Evolutionary conservation across 768 basidiomycete genomes (phyloP).

Genomic region (Agaricus sinodeliciosus): DNA sequence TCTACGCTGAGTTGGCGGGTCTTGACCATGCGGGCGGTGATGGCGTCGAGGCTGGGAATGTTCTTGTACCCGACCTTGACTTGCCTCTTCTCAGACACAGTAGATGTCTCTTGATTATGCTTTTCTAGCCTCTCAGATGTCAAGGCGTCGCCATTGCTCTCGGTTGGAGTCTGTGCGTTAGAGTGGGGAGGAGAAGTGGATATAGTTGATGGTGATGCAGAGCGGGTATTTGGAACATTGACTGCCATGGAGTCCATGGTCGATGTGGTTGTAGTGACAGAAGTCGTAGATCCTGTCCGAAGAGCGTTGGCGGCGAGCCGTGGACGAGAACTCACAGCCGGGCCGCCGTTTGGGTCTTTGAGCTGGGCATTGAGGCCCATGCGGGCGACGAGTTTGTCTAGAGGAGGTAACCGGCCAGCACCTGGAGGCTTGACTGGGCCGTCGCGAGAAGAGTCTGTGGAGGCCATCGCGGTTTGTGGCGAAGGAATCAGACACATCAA

Average conservation of each 20-base stretch:
- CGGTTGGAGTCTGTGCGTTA: slow-evolving; percentile 15
- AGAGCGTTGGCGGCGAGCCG: slow-evolving; percentile 67
- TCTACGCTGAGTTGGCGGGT: slow-evolving; percentile 56
- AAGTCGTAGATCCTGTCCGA: slow-evolving; percentile 54
- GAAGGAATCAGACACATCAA: slow-evolving; percentile 5
- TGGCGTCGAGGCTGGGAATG: slow-evolving; percentile 79
- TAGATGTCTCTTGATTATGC: slow-evolving; percentile 48
- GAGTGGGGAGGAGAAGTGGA: slow-evolving; percentile 38
- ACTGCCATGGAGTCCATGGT: slow-evolving; percentile 63
- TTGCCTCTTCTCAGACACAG: slow-evolving; percentile 14
- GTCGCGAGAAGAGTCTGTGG: slow-evolving; percentile 10
- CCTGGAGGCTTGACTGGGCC: slow-evolving; percentile 14
- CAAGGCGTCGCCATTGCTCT: slow-evolving; percentile 41
- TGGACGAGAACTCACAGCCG: slow-evolving; percentile 44
- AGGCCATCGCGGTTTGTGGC: slow-evolving; percentile 14
- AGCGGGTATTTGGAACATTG: slow-evolving; percentile 60
- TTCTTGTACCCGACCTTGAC: slow-evolving; percentile 75
- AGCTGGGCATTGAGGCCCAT: slow-evolving; percentile 42
- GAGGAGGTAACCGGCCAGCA: slow-evolving; percentile 53
- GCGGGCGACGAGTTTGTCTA: slow-evolving; percentile 78
- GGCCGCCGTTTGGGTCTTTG: slow-evolving; percentile 20
- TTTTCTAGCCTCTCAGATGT: slow-evolving; percentile 63
- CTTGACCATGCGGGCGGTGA: slow-evolving; percentile 74
- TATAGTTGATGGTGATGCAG: slow-evolving; percentile 54
- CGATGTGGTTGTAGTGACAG: slow-evolving; percentile 45